Conservation (phyloP, 129 eudicot species). For the Arctium lappa region DNA sequence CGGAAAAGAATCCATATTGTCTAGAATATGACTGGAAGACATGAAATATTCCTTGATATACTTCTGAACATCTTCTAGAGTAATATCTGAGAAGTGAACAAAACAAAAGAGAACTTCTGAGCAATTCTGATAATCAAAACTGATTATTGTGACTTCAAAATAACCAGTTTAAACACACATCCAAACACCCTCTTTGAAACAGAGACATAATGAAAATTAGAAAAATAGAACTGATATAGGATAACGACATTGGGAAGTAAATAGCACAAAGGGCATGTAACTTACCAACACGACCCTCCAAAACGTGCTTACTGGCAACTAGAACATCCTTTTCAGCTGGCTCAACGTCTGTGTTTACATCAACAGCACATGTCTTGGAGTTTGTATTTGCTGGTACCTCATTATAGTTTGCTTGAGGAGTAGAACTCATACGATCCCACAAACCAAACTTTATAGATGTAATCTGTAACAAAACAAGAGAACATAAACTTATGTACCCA, state of each 20-base stretch:
- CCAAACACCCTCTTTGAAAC: not conserved
- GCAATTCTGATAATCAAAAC: not conserved
- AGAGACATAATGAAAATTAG: not conserved
- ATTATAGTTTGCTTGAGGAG: slow-evolving; percentile 34
- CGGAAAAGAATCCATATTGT: slow-evolving; percentile 21
- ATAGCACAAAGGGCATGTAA: slow-evolving; percentile 7
- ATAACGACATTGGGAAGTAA: not conserved
- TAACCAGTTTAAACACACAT: not conserved
- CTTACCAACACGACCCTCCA: slow-evolving; percentile 35
- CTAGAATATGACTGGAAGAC: slow-evolving; percentile 11
- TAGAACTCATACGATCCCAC: slow-evolving; percentile 67
- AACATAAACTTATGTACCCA: not conserved
- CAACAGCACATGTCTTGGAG: slow-evolving; percentile 25
- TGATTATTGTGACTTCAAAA: not conserved
- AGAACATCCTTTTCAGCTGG: slow-evolving; percentile 26
- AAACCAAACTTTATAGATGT: slow-evolving; percentile 69
- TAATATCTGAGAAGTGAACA: slow-evolving; percentile 40
- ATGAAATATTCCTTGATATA: slow-evolving; percentile 44
- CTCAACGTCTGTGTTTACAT: slow-evolving; percentile 46
- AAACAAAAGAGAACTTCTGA: not conserved
- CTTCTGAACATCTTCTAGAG: slow-evolving; percentile 58
- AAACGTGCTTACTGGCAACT: slow-evolving; percentile 15
- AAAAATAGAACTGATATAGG: not conserved
- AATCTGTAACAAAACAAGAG: slow-evolving; percentile 47
- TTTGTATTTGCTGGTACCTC: slow-evolving; percentile 14